phyloP scores from a whole-genome alignment of 495 filamentous ascomycete genomes.

The Letharia columbiana region DNA sequence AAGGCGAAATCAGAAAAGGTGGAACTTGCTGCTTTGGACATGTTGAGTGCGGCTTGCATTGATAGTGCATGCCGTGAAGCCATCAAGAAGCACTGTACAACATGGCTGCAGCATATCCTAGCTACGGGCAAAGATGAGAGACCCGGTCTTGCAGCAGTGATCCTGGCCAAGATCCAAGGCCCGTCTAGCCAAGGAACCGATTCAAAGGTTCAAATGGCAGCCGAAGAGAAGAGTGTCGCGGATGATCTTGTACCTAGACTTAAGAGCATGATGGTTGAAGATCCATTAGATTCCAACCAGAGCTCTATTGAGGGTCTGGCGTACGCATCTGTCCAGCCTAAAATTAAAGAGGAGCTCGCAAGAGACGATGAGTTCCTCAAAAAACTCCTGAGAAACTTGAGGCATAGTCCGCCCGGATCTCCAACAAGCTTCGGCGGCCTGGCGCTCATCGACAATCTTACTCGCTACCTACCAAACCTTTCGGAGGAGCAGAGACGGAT shows the following conservation, averaged over 20 bases:
- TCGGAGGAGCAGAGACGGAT: constrained; percentile 90
- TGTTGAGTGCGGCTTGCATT: constrained; percentile 85
- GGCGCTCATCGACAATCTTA: constrained; percentile 75
- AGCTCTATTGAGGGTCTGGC: constrained; percentile 87
- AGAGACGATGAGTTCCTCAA: constrained; percentile 57
- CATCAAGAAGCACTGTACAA: constrained; percentile 67
- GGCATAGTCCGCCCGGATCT: constrained; percentile 34
- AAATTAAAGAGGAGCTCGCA: constrained; percentile 70
- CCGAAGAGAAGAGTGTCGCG: constrained; percentile 48
- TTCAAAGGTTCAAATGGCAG: constrained; percentile 32
- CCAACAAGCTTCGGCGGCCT: constrained; percentile 76
- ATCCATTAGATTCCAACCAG: constrained; percentile 47
- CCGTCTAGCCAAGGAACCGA: constrained; percentile 30
- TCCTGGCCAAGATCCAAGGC: constrained; percentile 63
- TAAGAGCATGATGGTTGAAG: constrained; percentile 60
- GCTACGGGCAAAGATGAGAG: constrained; percentile 55
- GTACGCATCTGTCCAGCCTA: constrained; percentile 74
- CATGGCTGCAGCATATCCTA: constrained; percentile 74
- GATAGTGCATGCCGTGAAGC: constrained; percentile 67
- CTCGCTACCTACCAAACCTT: constrained; percentile 64
- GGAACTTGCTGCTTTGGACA: constrained; percentile 72
- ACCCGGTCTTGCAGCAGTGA: constrained; percentile 70
- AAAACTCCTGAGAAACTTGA: constrained; percentile 54
- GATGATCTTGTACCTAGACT: constrained; percentile 74
- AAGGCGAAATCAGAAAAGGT: constrained; percentile 69